Percentiles rank a stretch among this genome's conserved stretches.
Evolutionary conservation across 129 eudicot species (phyloP).

Genomic region (Chrysanthemum lavandulifolium): DNA sequence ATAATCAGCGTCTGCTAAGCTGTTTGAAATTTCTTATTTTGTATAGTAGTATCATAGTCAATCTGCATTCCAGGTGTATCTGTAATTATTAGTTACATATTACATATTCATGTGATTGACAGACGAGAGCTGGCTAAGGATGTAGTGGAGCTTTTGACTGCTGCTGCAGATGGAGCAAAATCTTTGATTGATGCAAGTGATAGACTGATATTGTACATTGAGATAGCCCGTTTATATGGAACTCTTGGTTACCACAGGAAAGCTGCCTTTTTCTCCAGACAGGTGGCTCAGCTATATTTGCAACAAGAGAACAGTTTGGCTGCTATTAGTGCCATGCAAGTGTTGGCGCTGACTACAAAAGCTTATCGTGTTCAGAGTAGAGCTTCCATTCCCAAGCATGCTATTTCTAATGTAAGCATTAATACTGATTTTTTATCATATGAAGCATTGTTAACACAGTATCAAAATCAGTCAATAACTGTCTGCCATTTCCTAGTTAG

Average conservation of each 20-base stretch:
- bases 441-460: neutral
- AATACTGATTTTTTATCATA: neutral
- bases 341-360: slow-evolving; percentile 89
- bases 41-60: neutral
- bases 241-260: slow-evolving; percentile 88
- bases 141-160: slow-evolving; percentile 84
- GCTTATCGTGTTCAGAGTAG: slow-evolving; percentile 95
- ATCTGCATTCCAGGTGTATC: slow-evolving; percentile 4
- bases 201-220: slow-evolving; percentile 71
- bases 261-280: slow-evolving; percentile 98
- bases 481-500: neutral
- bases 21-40: slow-evolving; percentile 8
- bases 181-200: slow-evolving; percentile 96
- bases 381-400: slow-evolving; percentile 56
- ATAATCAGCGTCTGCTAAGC: neutral
- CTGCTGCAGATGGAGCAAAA: slow-evolving; percentile 96
- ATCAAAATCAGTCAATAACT: neutral
- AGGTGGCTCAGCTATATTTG: slow-evolving; percentile 92
- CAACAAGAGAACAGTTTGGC: slow-evolving; percentile 89
- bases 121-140: slow-evolving; percentile 93
- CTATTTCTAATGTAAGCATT: slow-evolving; percentile 54
- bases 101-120: slow-evolving; percentile 26
- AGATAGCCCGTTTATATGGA: slow-evolving; percentile 96
- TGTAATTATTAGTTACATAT: slow-evolving; percentile 10
- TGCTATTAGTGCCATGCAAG: slow-evolving; percentile 99